These are phyloP conservation scores for Crithidia expoeki DNA, from an alignment of 208 protist species.

Conservation along the genomic window DNA sequence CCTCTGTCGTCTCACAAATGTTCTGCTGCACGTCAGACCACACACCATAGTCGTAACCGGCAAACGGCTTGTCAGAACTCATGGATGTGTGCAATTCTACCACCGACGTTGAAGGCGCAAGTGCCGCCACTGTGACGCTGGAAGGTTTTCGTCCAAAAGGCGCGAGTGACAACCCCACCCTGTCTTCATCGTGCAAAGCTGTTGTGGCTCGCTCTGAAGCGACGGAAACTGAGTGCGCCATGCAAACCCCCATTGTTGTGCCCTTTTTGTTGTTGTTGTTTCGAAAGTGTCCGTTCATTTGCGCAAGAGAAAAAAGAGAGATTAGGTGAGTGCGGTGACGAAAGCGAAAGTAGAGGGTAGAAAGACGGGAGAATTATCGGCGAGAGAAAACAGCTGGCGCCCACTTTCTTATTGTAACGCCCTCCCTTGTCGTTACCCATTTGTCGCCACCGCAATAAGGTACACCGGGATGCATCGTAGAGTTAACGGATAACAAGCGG, in stretches of 20 bases:
- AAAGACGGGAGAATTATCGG: no score
- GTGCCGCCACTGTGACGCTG: background rate
- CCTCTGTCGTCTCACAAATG: background rate
- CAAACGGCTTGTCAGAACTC: constrained; percentile 19
- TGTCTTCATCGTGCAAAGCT: background rate
- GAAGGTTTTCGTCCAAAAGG: constrained; percentile 1
- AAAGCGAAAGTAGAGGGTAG: background rate
- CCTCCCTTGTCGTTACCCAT: no score
- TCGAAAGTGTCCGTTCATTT: background rate
- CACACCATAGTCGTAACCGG: constrained; percentile 22
- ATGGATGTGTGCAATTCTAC: constrained; percentile 4
- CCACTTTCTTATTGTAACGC: no score
- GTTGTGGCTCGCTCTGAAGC: background rate
- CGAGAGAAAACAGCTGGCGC: no score
- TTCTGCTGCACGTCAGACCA: constrained; percentile 24
- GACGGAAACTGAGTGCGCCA: constrained; percentile 4
- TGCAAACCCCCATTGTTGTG: constrained; percentile 13
- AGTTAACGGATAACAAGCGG: no score
- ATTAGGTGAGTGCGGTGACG: no score
- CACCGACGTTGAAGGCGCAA: background rate
- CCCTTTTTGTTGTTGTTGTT: background rate
- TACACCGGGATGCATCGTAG: no score
- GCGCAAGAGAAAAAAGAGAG: background rate
- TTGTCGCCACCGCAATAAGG: no score
- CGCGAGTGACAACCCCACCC: background rate